Conservation (phyloP, 495 filamentous ascomycete genomes). For the Penicillium desertorum region DNA sequence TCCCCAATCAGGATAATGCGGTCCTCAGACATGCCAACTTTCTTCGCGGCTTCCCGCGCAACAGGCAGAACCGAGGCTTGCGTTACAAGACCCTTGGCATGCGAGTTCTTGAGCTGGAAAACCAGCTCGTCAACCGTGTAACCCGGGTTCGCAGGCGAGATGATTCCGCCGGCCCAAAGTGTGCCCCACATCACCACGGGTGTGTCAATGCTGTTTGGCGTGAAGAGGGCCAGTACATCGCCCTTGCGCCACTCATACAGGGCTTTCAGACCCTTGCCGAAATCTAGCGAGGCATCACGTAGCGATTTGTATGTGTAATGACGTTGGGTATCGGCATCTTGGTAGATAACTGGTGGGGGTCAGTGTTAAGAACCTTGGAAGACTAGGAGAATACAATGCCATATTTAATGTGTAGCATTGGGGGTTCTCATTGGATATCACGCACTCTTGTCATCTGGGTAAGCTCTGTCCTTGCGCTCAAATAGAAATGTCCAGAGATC, state of each 20-base stretch:
- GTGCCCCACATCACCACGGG: conserved; percentile 71
- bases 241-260: conserved; percentile 76
- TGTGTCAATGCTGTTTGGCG: conserved; percentile 75
- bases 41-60: conserved; percentile 64
- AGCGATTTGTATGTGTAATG: conserved; percentile 73
- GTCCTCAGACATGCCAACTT: conserved; percentile 61
- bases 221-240: conserved; percentile 69
- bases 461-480: conserved; percentile 67
- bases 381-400: background rate
- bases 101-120: conserved; percentile 81
- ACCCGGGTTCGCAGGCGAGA: conserved; percentile 82
- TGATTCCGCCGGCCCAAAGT: conserved; percentile 79
- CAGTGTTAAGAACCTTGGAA: conserved; percentile 14
- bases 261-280: conserved; percentile 75
- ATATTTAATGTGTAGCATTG: background rate
- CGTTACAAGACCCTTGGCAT: conserved; percentile 75
- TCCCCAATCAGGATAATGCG: conserved; percentile 80
- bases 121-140: conserved; percentile 86
- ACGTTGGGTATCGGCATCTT: conserved; percentile 70
- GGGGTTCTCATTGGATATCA: background rate
- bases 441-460: conserved; percentile 56
- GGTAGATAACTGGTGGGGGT: conserved; percentile 68
- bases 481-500: conserved; percentile 81
- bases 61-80: conserved; percentile 60
- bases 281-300: conserved; percentile 63